A percentile compares a stretch with the other conserved stretches of the same genome.
Evolutionary conservation across 768 basidiomycete genomes (phyloP).

Genomic region (Phanerochaete carnosa): DNA sequence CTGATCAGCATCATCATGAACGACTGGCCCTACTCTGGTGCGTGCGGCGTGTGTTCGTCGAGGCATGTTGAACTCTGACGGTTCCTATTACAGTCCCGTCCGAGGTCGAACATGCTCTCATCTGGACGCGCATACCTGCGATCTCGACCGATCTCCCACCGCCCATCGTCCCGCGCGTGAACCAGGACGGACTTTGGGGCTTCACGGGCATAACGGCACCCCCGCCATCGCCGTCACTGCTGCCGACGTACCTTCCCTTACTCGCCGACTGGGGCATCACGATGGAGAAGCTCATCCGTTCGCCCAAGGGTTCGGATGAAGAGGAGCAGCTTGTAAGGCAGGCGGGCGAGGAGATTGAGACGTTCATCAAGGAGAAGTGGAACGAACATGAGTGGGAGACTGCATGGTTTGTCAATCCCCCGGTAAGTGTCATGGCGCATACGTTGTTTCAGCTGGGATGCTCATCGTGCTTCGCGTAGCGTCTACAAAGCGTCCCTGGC

Average conservation of each 20-base stretch:
- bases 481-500: slow-evolving; percentile 78
- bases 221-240: slow-evolving; percentile 56
- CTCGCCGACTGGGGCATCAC: slow-evolving; percentile 72
- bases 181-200: slow-evolving; percentile 78
- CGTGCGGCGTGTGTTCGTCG: slow-evolving; percentile 8
- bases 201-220: slow-evolving; percentile 62
- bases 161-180: slow-evolving; percentile 52
- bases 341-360: slow-evolving; percentile 57
- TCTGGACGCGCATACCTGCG: slow-evolving; percentile 77
- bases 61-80: neutral
- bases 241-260: slow-evolving; percentile 55
- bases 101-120: slow-evolving; percentile 68
- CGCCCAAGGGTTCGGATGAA: slow-evolving; percentile 45
- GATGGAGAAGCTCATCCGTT: slow-evolving; percentile 54
- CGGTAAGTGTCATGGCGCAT: slow-evolving; percentile 43
- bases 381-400: slow-evolving; percentile 78
- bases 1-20: slow-evolving; percentile 72
- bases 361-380: slow-evolving; percentile 68
- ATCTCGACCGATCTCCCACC: slow-evolving; percentile 55
- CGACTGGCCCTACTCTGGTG: slow-evolving; percentile 89
- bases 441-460: neutral
- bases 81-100: slow-evolving; percentile 46
- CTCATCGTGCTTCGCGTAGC: slow-evolving; percentile 38
- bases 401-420: slow-evolving; percentile 90
- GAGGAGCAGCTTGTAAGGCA: slow-evolving; percentile 48